Evolutionary conservation across 179 eudicot genomes (phyloP), one percentile per base, ranked within the genome.

Genomic region (Beta corolliflora): DNA sequence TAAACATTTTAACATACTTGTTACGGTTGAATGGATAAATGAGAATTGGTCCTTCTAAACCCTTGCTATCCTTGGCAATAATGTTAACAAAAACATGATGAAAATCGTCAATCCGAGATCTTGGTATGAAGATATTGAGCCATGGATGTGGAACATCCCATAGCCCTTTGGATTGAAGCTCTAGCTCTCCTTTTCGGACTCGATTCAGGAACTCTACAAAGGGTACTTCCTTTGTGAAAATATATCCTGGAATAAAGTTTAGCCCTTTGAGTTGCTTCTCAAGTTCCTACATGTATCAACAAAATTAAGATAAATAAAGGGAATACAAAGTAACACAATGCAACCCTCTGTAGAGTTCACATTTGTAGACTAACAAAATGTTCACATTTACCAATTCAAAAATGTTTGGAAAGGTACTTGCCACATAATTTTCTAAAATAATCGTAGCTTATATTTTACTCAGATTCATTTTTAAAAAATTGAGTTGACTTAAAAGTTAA

Each of bases 121-220:
- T 87, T 6, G 99, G 99, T 9, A 94, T 88, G 76, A 96, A 94
- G 11, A 96, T 83, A 76, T 92, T 96, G 25, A 95, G 89, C 99
- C 98, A 94, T 77, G 99, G 99, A 80, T 94, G 99, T 67, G 98
- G 94, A 83, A 88, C 93, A 44, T 92, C 98, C 93, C 92, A 89
- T n/a, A 88, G 68, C 5, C 93, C 93, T 86, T 90, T 82, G 2
- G 93, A 77, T 66, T 91, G 82, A 16, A 91, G 93, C 80, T 89
- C 83, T 25, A 89, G 54, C 81, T 92, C 96, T 64, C 89, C 94
- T 55, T 75, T 86, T 77, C 96, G 76, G 1, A 93, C 98, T 52
- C 98, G 84, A 67, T 89, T 88, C 5, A 94, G 84, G 78, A 96
- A 96, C 46, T 90, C 94, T 2, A 90, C 81, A 2, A 71, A 85